Percentiles rank a stretch among this genome's conserved stretches.
Evolutionary conservation across 208 protist species (phyloP).

Genomic region (Herpetomonas samuelpessoai): DNA sequence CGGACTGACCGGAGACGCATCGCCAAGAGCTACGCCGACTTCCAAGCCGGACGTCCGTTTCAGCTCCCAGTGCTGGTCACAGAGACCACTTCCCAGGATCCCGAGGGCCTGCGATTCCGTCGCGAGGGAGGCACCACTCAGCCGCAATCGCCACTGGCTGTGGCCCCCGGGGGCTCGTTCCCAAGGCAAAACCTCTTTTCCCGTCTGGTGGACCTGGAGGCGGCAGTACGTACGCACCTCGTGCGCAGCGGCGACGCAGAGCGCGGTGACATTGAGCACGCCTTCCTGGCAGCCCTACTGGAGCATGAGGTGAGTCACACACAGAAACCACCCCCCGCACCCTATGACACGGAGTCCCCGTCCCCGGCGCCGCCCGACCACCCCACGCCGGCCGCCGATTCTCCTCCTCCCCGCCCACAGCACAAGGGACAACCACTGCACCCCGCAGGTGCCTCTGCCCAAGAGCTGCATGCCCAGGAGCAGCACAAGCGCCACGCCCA

Average conservation of each 20-base stretch:
- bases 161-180: too few species aligned
- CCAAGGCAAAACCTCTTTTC: background rate
- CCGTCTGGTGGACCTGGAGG: background rate
- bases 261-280: background rate
- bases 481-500: background rate
- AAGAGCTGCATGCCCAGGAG: background rate
- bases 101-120: too few species aligned
- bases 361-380: too few species aligned
- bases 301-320: too few species aligned
- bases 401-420: background rate
- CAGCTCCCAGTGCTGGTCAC: too few species aligned
- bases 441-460: background rate
- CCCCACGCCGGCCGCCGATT: too few species aligned
- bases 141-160: too few species aligned
- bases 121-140: too few species aligned
- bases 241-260: background rate
- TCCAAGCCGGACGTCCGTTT: background rate
- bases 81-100: too few species aligned
- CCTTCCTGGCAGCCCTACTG: too few species aligned
- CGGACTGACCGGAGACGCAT: background rate
- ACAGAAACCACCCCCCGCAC: too few species aligned
- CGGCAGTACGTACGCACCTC: background rate
- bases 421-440: background rate
- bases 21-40: background rate
- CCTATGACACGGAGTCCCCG: too few species aligned